Percentiles rank a stretch among this genome's conserved stretches.
These are phyloP conservation scores for Tuber umbilicatum DNA, from an alignment of 495 filamentous ascomycete species.

Conservation along the genomic window DNA sequence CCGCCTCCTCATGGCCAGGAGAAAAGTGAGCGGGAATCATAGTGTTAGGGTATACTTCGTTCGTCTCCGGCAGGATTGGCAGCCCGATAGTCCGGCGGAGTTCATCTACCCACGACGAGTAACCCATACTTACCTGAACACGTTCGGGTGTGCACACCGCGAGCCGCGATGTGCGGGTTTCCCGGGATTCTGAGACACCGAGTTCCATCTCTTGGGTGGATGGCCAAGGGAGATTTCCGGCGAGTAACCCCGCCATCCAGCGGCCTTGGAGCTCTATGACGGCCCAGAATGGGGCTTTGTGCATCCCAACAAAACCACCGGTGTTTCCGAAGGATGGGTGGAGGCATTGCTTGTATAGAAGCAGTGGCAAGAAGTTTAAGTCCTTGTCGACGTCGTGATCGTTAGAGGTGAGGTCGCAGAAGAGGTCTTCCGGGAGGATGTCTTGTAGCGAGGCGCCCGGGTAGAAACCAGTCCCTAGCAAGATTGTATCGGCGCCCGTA, in stretches of 20 bases:
- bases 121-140: conserved; percentile 54
- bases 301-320: conserved; percentile 73
- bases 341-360: conserved; percentile 60
- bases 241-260: conserved; percentile 51
- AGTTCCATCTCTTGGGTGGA: conserved; percentile 20
- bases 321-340: conserved; percentile 56
- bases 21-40: conserved; percentile 35
- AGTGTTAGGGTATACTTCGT: conserved; percentile 21
- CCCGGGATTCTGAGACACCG: conserved; percentile 35
- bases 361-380: conserved; percentile 56
- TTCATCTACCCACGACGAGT: conserved; percentile 68
- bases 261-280: conserved; percentile 82
- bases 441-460: conserved; percentile 53
- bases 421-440: conserved; percentile 55
- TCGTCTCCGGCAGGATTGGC: conserved; percentile 7
- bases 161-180: conserved; percentile 38
- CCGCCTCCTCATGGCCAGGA: conserved; percentile 7
- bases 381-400: conserved; percentile 9
- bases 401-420: conserved; percentile 33
- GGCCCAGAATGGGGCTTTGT: conserved; percentile 79
- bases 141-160: conserved; percentile 2
- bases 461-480: conserved; percentile 73
- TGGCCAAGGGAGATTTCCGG: conserved; percentile 23
- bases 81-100: conserved; percentile 54
- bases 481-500: conserved; percentile 55